phyloP scores from a whole-genome alignment of 768 basidiomycete genomes.

The Cantharellus anzutake region DNA sequence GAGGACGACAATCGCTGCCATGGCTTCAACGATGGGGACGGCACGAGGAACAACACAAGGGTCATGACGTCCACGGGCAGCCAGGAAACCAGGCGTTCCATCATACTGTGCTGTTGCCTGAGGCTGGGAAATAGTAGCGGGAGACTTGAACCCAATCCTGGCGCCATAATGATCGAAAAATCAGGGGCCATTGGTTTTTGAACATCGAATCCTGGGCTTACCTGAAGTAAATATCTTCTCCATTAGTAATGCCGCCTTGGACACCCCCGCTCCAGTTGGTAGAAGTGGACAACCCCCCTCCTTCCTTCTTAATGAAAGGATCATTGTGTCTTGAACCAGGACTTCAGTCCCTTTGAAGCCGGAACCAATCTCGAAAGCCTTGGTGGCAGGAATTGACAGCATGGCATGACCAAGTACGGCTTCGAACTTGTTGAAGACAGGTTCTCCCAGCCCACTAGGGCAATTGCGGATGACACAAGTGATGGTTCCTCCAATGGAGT shows the following conservation, averaged over 20 bases:
- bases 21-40: slow-evolving; percentile 94
- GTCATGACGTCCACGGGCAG: slow-evolving; percentile 87
- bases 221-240: slow-evolving; percentile 96
- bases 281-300: slow-evolving; percentile 55
- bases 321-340: slow-evolving; percentile 92
- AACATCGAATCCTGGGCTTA: slow-evolving; percentile 18
- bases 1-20: slow-evolving; percentile 92
- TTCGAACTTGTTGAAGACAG: slow-evolving; percentile 97
- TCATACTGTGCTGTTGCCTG: slow-evolving; percentile 88
- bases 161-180: background rate
- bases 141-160: slow-evolving; percentile 94
- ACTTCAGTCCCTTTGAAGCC: slow-evolving; percentile 92
- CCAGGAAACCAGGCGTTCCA: slow-evolving; percentile 71
- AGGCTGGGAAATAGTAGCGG: slow-evolving; percentile 87
- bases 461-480: slow-evolving; percentile 89
- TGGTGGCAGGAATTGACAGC: slow-evolving; percentile 97
- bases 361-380: slow-evolving; percentile 93
- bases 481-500: slow-evolving; percentile 96
- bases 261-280: slow-evolving; percentile 97
- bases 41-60: slow-evolving; percentile 95
- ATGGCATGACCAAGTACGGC: slow-evolving; percentile 92
- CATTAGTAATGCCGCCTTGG: slow-evolving; percentile 96
- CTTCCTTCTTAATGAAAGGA: slow-evolving; percentile 39
- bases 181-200: too few species aligned
- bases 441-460: slow-evolving; percentile 87